Percentiles rank a stretch among this genome's conserved stretches.
phyloP scores from a whole-genome alignment of 2,329 filamentous ascomycete species.

The Fusarium tjaetaba region DNA sequence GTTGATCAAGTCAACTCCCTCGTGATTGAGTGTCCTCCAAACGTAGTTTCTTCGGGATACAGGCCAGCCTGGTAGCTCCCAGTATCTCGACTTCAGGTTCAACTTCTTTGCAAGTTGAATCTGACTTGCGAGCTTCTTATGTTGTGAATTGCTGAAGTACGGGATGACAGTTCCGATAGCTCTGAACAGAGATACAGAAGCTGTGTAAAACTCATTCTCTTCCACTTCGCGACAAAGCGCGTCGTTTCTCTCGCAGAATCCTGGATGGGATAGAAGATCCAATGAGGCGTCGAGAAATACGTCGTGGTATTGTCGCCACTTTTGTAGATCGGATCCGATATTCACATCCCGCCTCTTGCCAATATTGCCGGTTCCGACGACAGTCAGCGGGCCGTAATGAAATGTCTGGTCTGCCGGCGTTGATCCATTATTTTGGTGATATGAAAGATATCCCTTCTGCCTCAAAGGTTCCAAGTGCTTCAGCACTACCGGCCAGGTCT shows the following conservation, averaged over 20 bases:
- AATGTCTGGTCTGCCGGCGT: constrained; percentile 52
- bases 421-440: constrained; percentile 54
- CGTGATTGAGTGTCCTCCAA: constrained; percentile 64
- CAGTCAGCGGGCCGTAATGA: constrained; percentile 65
- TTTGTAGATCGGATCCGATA: constrained; percentile 9
- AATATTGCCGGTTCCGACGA: constrained; percentile 72
- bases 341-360: constrained; percentile 33
- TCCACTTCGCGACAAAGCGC: constrained; percentile 7
- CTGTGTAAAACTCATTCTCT: constrained; percentile 70
- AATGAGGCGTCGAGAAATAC: constrained; percentile 75
- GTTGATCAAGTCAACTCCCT: constrained; percentile 69
- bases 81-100: constrained; percentile 68
- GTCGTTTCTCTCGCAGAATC: constrained; percentile 17
- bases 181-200: constrained; percentile 64
- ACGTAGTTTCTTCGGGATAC: constrained; percentile 63
- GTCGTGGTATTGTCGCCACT: constrained; percentile 54
- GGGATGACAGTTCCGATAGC: constrained; percentile 59
- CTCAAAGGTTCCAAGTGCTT: constrained; percentile 64
- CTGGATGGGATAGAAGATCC: constrained; percentile 45
- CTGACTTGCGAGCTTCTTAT: constrained; percentile 54
- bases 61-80: constrained; percentile 70
- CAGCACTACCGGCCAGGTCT: constrained; percentile 42
- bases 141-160: constrained; percentile 53
- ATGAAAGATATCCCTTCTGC: constrained; percentile 64
- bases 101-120: constrained; percentile 59